These are phyloP conservation scores for Tylopilus rubrobrunneus DNA, from an alignment of 768 basidiomycete genomes.

Conservation along the genomic window DNA sequence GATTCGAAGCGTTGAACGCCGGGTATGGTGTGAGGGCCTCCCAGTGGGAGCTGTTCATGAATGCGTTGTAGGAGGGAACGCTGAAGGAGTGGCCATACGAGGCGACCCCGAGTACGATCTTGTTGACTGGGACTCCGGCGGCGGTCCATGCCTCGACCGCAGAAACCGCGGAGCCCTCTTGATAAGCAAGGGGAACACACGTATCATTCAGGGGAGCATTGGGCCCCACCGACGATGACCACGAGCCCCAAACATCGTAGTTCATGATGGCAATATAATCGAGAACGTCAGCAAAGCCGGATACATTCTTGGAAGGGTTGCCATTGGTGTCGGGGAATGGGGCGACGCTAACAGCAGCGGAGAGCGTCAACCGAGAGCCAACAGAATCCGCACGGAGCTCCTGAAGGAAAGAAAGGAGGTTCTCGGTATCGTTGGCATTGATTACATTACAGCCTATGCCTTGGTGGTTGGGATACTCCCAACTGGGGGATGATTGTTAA, in stretches of 20 bases:
- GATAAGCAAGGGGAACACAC: conserved; percentile 57
- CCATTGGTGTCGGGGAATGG: conserved; percentile 66
- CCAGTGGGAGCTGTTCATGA: conserved; percentile 27
- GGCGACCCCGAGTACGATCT: conserved; percentile 80
- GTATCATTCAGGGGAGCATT: conserved; percentile 79
- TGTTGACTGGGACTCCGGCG: conserved; percentile 65
- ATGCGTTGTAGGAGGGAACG: conserved; percentile 37
- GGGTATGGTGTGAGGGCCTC: conserved; percentile 44
- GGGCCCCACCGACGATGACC: conserved; percentile 58
- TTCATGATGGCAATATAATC: conserved; percentile 64
- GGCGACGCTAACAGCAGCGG: neutral
- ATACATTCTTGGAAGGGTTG: conserved; percentile 61
- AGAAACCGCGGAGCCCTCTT: conserved; percentile 69
- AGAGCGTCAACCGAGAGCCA: neutral
- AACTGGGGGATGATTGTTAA: neutral
- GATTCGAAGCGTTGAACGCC: conserved; percentile 39
- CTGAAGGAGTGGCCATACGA: conserved; percentile 76
- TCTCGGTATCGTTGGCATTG: neutral
- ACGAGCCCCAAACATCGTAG: conserved; percentile 58
- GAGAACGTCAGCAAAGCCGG: conserved; percentile 65
- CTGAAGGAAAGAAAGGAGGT: neutral
- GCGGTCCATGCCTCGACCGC: conserved; percentile 68
- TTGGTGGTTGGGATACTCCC: neutral
- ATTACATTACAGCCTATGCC: neutral
- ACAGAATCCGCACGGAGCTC: neutral